Conservation (phyloP, 208 protist genomes). For the Trypanosoma rangeli region DNA sequence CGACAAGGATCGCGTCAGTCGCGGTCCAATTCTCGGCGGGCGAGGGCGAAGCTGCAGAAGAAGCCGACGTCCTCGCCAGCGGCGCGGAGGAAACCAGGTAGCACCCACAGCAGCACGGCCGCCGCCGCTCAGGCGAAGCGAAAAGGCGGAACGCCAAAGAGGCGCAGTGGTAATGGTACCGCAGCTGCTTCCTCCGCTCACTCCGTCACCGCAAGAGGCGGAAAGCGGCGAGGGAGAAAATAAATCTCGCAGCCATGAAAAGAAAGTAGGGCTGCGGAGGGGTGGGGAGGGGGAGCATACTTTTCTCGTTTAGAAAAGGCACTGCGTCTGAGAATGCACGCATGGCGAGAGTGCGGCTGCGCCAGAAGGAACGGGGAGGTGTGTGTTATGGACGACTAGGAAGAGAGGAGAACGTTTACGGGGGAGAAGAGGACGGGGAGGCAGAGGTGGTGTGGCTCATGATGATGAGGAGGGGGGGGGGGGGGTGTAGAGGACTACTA, state of each 20-base stretch:
- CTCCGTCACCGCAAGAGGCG: slow-evolving; percentile 16
- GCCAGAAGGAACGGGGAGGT: no score
- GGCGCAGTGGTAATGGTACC: background rate
- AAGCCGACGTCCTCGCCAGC: slow-evolving; percentile 6
- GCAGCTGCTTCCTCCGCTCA: background rate
- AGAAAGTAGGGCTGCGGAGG: no score
- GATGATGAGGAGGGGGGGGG: no score
- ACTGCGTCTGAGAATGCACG: no score
- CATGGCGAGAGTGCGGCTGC: no score
- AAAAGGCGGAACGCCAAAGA: slow-evolving; percentile 21
- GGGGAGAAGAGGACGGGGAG: background rate
- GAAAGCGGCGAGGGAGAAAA: slow-evolving; percentile 22
- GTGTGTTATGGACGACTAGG: no score
- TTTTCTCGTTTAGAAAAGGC: no score
- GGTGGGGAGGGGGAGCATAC: no score
- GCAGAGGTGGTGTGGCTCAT: background rate
- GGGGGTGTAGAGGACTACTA: no score
- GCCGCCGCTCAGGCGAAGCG: slow-evolving; percentile 4
- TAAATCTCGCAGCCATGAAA: background rate
- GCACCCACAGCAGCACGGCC: no score
- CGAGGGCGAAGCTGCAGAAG: slow-evolving; percentile 13
- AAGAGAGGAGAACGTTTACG: background rate
- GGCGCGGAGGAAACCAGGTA: slow-evolving; percentile 7
- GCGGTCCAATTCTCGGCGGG: slow-evolving; percentile 1
- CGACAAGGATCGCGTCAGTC: slow-evolving; percentile 6